Evolutionary conservation across 805 yeast genomes (phyloP).

Genomic region (Barnettozyma populi): DNA sequence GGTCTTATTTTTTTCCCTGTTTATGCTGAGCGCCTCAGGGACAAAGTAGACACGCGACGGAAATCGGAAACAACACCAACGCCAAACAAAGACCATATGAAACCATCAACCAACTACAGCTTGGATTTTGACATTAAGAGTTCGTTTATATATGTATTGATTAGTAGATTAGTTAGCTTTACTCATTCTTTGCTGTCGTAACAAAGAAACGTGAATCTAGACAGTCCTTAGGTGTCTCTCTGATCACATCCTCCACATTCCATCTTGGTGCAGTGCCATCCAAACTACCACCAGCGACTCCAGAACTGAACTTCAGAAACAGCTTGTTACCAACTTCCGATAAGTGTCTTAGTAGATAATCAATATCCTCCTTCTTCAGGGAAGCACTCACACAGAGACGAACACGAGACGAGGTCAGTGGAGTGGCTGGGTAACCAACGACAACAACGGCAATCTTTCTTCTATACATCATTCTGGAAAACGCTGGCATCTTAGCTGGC

Average conservation of each 20-base stretch:
- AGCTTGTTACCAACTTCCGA: slow-evolving; percentile 74
- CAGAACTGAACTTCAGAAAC: slow-evolving; percentile 71
- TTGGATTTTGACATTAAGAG: neutral
- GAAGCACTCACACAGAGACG: slow-evolving; percentile 92
- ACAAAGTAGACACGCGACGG: too few species aligned
- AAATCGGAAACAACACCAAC: too few species aligned
- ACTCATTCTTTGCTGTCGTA: slow-evolving; percentile 13
- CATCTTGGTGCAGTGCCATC: slow-evolving; percentile 71
- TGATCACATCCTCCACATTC: slow-evolving; percentile 73
- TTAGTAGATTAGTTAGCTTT: neutral
- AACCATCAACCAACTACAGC: too few species aligned
- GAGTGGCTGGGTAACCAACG: slow-evolving; percentile 98
- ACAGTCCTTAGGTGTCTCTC: slow-evolving; percentile 63
- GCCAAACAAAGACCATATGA: too few species aligned
- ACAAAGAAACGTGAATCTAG: slow-evolving; percentile 34
- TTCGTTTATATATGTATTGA: neutral
- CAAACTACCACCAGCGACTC: slow-evolving; percentile 57
- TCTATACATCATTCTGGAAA: slow-evolving; percentile 74
- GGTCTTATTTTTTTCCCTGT: neutral
- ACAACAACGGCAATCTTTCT: slow-evolving; percentile 89
- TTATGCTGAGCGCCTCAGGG: too few species aligned
- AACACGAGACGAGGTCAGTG: slow-evolving; percentile 81
- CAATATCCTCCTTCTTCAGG: slow-evolving; percentile 90
- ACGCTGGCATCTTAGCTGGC: slow-evolving; percentile 93
- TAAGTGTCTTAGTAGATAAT: slow-evolving; percentile 62